Base-by-base conservation (phyloP, 805 yeast genomes). In the Lipomyces spencermartinsiae region DNA sequence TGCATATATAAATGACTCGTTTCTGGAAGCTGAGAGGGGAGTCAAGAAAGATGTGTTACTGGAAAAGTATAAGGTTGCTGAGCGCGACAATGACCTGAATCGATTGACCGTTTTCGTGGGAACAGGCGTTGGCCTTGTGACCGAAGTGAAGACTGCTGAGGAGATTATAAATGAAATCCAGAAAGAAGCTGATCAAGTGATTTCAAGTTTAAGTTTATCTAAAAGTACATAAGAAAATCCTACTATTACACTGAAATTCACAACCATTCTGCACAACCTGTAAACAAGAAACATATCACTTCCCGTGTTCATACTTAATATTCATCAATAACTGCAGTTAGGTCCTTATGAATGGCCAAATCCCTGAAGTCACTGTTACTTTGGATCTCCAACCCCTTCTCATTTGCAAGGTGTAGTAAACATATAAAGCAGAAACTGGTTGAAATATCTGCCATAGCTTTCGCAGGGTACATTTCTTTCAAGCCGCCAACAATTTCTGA, bases 371-470 rank as follows among this genome's bases (percentile, higher is more conserved):
- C 76, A 6, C 80, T 84, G 9, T 80, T 84, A 68, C 85, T 84
- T 19, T 82, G 80, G 7, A 92, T 83, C 6, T 80, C 75, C 37
- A 92, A 80, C 0, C 93, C 94, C 74, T 90, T 88, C 76, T 92
- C 97, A 76, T 93, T 92, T 14, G 97, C 97, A 71, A 92, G 80
- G 79, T 92, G 97, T 46, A 92, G 79, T 74, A 92, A 79, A 73
- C 97, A 90, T 66, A 92, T 91, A 74, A 92, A 92, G 74, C 91
- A 90, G 77, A 90, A 90, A 78, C 96, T 89, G 0, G 97, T 92
- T 0, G 96, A 89, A 7, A 93, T 78, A 62, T 92, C 97, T 61
- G 83, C 84, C 72, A 83, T 80, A 59, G 87, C 84, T 59, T 85
- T 87, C 8, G 81, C 78, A 0, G 85, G 81, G 75, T 93, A 92